phyloP scores from a whole-genome alignment of 2,329 filamentous ascomycete genomes.

The Pestalotiopsis sp. region DNA sequence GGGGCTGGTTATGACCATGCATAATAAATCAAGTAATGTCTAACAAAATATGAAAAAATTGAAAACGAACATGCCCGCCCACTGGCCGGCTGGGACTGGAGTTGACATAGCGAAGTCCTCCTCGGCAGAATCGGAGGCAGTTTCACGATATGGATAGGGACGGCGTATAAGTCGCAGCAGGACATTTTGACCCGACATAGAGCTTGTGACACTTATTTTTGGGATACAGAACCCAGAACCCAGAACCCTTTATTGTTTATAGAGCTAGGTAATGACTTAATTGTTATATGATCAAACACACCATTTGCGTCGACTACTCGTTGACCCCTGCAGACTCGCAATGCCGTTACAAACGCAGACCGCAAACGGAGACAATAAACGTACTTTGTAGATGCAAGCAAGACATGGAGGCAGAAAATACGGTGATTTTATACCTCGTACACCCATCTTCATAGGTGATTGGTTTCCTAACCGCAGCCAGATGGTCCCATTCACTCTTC shows the following conservation, averaged over 20 bases:
- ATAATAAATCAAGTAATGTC: background rate
- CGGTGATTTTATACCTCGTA: no score
- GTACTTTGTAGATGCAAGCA: no score
- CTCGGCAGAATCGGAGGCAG: background rate
- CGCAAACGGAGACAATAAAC: no score
- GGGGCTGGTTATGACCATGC: conserved; percentile 53
- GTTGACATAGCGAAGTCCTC: background rate
- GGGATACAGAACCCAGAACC: background rate
- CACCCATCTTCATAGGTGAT: no score
- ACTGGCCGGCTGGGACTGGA: background rate
- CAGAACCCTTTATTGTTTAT: background rate
- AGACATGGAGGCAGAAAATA: no score
- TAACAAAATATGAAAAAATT: background rate
- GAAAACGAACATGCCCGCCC: background rate
- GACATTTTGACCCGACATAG: background rate
- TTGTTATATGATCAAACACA: background rate
- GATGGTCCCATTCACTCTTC: no score
- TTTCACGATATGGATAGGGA: background rate
- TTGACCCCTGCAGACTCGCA: no score
- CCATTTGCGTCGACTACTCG: background rate
- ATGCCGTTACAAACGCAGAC: no score
- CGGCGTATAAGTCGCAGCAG: background rate
- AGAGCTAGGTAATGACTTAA: background rate
- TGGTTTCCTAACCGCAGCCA: no score
- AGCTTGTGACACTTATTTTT: background rate